These are phyloP conservation scores for Dalbergia oliveri DNA, from an alignment of 306 rosid genomes.

Conservation along the genomic window DNA sequence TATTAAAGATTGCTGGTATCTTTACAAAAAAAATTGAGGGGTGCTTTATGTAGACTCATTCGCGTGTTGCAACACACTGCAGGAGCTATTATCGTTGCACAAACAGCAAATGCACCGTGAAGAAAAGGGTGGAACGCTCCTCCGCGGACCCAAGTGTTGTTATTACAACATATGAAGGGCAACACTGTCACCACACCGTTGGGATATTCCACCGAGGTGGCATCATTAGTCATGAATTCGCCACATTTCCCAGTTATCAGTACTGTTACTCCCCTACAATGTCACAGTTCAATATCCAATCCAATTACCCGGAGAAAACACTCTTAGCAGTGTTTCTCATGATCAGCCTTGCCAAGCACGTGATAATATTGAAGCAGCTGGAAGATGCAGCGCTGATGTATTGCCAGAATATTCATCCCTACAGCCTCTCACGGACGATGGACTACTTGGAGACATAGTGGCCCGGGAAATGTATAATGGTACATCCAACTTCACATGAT, in stretches of 20 bases:
- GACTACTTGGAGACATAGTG: conserved; percentile 90
- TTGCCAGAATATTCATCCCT: conserved; percentile 38
- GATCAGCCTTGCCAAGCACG: conserved; percentile 33
- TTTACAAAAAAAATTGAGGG: not conserved
- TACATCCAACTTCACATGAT: not conserved
- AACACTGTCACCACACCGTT: conserved; percentile 91
- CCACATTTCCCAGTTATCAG: conserved; percentile 42
- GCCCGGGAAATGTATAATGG: conserved; percentile 62
- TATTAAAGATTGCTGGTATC: no score
- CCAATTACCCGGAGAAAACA: conserved; percentile 50
- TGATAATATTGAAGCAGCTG: conserved; percentile 24
- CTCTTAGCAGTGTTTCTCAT: conserved; percentile 19
- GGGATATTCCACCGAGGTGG: conserved; percentile 76
- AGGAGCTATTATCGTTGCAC: conserved; percentile 99
- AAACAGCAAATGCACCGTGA: conserved; percentile 95
- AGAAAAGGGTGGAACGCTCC: conserved; percentile 96
- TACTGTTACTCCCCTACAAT: conserved; percentile 44
- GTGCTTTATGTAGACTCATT: no score
- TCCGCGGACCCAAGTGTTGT: conserved; percentile 81
- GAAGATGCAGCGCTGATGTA: conserved; percentile 28
- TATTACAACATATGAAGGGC: conserved; percentile 96
- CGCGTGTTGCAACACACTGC: not conserved
- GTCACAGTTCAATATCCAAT: conserved; percentile 68
- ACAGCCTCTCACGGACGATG: conserved; percentile 61
- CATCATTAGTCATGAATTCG: conserved; percentile 53